These are phyloP conservation scores for Mentha longifolia DNA, from an alignment of 257 asterid species.

Conservation along the genomic window DNA sequence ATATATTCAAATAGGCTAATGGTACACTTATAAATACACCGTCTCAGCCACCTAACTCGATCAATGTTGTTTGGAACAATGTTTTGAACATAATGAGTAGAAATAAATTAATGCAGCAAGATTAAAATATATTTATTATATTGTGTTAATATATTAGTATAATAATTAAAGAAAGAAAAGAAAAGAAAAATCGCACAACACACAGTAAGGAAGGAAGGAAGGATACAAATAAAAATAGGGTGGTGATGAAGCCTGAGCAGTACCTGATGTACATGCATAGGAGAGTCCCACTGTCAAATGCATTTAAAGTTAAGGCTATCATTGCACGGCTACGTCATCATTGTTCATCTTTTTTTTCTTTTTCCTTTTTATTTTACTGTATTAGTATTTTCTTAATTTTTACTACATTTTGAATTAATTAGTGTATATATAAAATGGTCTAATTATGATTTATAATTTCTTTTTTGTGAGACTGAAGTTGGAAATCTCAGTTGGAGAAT, in stretches of 20 bases:
- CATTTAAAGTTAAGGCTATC: slow-evolving; percentile 54
- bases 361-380: neutral
- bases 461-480: neutral
- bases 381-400: too few relatives aligned
- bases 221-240: neutral
- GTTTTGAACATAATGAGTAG: slow-evolving; percentile 5
- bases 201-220: neutral
- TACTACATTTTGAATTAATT: too few relatives aligned
- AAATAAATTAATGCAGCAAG: neutral
- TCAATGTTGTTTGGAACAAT: neutral
- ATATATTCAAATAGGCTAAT: too few relatives aligned
- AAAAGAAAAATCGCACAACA: neutral
- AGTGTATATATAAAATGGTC: neutral
- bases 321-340: slow-evolving; percentile 65
- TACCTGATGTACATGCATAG: slow-evolving; percentile 49
- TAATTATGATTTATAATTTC: neutral
- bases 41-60: neutral
- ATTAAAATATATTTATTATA: neutral
- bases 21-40: too few relatives aligned
- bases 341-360: slow-evolving; percentile 21
- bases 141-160: too few relatives aligned
- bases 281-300: slow-evolving; percentile 49
- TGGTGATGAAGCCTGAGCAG: slow-evolving; percentile 39
- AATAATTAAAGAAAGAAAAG: too few relatives aligned
- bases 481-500: neutral